These are phyloP conservation scores for Petrea volubilis DNA, from an alignment of 257 asterid species.

Conservation along the genomic window DNA sequence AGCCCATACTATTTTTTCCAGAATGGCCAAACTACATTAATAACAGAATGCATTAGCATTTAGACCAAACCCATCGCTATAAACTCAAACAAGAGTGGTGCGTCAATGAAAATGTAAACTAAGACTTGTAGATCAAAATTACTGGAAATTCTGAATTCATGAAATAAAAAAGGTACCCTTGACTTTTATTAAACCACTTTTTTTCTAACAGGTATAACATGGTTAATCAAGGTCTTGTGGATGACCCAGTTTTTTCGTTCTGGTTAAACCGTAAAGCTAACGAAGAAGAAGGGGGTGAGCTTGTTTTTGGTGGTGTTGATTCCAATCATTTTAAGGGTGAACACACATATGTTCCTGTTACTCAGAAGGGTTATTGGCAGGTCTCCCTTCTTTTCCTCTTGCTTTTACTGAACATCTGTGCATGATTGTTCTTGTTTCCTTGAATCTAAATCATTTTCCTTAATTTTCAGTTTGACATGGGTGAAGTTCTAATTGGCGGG, in stretches of 20 bases:
- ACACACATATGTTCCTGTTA: slow-evolving; percentile 78
- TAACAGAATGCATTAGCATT: not conserved
- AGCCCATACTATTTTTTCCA: too few species aligned
- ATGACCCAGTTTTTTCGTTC: slow-evolving; percentile 72
- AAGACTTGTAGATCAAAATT: not conserved
- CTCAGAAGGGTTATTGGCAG: slow-evolving; percentile 96
- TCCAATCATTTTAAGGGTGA: slow-evolving; percentile 76
- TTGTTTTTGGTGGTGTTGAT: slow-evolving; percentile 92
- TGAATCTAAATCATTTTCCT: slow-evolving; percentile 9
- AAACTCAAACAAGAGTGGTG: not conserved
- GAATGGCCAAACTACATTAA: too few species aligned
- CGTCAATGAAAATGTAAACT: not conserved
- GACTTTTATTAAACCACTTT: not conserved
- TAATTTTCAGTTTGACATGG: slow-evolving; percentile 75
- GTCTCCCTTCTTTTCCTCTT: slow-evolving; percentile 31
- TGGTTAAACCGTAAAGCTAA: slow-evolving; percentile 71
- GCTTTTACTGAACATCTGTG: not conserved
- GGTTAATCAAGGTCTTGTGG: slow-evolving; percentile 77
- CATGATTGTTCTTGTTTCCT: slow-evolving; percentile 7
- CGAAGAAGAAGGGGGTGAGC: slow-evolving; percentile 82
- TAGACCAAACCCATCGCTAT: not conserved
- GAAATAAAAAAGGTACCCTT: too few species aligned
- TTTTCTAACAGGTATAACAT: slow-evolving; percentile 67
- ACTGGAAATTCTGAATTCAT: not conserved
- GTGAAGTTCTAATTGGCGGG: slow-evolving; percentile 73